These are phyloP conservation scores for Litchi chinensis DNA, from an alignment of 345 rosid species.

Conservation along the genomic window DNA sequence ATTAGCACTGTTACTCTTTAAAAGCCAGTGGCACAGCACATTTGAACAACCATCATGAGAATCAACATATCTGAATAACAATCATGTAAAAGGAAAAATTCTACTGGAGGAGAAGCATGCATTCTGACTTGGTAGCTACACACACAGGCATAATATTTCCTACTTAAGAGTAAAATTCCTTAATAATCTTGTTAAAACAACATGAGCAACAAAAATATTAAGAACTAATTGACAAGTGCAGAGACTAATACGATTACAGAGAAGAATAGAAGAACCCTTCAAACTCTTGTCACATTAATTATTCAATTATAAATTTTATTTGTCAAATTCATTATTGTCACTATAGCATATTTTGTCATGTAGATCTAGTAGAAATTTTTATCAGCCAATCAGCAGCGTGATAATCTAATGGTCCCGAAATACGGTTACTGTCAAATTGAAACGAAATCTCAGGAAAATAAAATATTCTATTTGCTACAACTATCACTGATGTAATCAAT, in stretches of 20 bases:
- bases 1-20: constrained; percentile 29
- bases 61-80: background rate
- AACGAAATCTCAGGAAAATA: background rate
- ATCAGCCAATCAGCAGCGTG: background rate
- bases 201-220: background rate
- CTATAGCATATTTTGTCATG: background rate
- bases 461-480: background rate
- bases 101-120: constrained; percentile 1
- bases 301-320: background rate
- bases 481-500: background rate
- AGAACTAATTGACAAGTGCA: background rate
- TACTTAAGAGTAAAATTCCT: background rate
- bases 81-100: background rate
- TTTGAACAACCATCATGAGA: background rate
- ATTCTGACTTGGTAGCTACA: background rate
- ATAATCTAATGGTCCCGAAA: background rate
- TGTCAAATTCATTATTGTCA: background rate
- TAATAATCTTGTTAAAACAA: background rate
- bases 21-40: background rate
- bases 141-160: background rate
- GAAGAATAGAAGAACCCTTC: background rate
- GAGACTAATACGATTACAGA: background rate
- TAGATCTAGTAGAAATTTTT: background rate
- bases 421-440: background rate
- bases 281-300: background rate